Conservation (phyloP, 2,329 filamentous ascomycete genomes). For the Colletotrichum lindemuthianum region DNA sequence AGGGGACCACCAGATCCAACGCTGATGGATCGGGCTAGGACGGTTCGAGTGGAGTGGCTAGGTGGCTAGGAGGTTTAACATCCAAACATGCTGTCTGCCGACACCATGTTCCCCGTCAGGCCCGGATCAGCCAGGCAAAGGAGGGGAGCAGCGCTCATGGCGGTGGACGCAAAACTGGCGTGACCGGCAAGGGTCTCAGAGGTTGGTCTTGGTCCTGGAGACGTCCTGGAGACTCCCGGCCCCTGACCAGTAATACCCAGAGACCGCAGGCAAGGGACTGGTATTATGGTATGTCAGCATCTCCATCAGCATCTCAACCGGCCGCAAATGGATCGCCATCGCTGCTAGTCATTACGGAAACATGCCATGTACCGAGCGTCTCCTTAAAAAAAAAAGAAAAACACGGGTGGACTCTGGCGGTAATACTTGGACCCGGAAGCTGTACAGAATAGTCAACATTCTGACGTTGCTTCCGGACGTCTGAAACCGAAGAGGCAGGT, state of each 20-base stretch:
- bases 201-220: conserved; percentile 8
- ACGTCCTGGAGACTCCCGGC: conserved; percentile 9
- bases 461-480: conserved; percentile 32
- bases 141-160: conserved; percentile 25
- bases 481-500: conserved; percentile 35
- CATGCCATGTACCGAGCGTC: too few species aligned
- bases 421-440: conserved; percentile 23
- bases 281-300: too few species aligned
- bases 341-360: too few species aligned
- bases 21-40: conserved; percentile 35
- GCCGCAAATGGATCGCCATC: conserved; percentile 12
- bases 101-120: conserved; percentile 21
- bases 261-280: too few species aligned
- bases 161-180: conserved; percentile 31
- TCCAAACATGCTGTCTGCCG: conserved; percentile 34
- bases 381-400: neutral
- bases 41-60: conserved; percentile 32
- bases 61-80: conserved; percentile 29
- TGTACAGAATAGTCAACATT: conserved; percentile 29
- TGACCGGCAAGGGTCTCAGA: conserved; percentile 25
- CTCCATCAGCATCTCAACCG: conserved; percentile 18
- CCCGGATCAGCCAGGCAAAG: conserved; percentile 25
- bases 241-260: conserved; percentile 9
- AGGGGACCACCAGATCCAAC: conserved; percentile 34
- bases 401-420: conserved; percentile 17